A percentile compares a stretch with the other conserved stretches of the same genome.
phyloP scores from a whole-genome alignment of 768 basidiomycete species.

The Lepiota venenata region DNA sequence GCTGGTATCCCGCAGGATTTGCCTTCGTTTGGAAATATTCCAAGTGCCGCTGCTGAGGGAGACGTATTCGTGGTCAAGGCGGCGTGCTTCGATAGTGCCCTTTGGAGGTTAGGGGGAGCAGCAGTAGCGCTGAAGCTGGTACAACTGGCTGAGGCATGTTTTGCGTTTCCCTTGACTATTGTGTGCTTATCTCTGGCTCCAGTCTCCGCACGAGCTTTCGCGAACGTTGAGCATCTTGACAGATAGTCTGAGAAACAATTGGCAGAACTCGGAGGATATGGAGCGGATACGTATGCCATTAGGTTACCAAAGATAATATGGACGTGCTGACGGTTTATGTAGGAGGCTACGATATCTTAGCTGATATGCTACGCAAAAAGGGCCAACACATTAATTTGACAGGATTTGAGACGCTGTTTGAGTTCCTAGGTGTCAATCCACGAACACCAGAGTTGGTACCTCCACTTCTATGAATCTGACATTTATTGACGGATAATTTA shows the following conservation, averaged over 20 bases:
- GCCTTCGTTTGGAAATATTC: neutral
- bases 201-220: constrained; percentile 79
- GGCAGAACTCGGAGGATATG: constrained; percentile 96
- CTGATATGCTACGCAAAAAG: constrained; percentile 69
- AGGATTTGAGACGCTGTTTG: constrained; percentile 79
- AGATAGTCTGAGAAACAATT: constrained; percentile 78
- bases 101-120: constrained; percentile 85
- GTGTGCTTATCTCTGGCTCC: neutral
- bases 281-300: constrained; percentile 69
- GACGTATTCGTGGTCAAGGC: constrained; percentile 61
- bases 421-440: constrained; percentile 84
- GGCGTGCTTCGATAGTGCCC: constrained; percentile 63
- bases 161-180: neutral
- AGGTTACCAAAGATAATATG: neutral
- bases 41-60: constrained; percentile 33
- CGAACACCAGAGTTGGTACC: constrained; percentile 69
- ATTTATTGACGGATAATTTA: constrained; percentile 22
- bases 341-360: constrained; percentile 90
- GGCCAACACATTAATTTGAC: constrained; percentile 73
- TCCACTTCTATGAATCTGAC: neutral
- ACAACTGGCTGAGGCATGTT: constrained; percentile 66
- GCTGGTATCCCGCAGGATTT: neutral
- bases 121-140: constrained; percentile 70
- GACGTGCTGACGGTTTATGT: neutral
- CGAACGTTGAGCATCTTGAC: constrained; percentile 67